Conservation (phyloP, 352 stramenopile species). For the Phytophthora pistaciae region DNA sequence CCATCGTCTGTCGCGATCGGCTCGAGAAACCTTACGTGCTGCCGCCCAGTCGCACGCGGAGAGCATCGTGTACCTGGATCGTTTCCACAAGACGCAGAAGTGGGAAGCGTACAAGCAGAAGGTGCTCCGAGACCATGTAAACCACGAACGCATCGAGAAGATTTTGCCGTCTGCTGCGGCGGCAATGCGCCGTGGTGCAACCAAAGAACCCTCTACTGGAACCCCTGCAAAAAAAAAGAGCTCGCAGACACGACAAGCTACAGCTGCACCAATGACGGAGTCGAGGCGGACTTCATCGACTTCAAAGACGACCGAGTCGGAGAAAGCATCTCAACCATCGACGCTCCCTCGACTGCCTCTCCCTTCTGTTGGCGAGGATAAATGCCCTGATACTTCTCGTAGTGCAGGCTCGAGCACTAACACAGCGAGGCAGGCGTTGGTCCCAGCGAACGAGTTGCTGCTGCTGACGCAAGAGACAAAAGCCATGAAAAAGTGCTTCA, state of each 20-base stretch:
- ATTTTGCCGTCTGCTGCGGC: slow-evolving; percentile 37
- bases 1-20: slow-evolving; percentile 64
- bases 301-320: not conserved
- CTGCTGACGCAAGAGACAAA: slow-evolving; percentile 40
- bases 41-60: slow-evolving; percentile 53
- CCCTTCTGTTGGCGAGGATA: not conserved
- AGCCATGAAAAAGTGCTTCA: slow-evolving; percentile 26
- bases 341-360: slow-evolving; percentile 4
- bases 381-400: not conserved
- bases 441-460: slow-evolving; percentile 71
- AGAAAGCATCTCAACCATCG: not conserved
- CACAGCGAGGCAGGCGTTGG: slow-evolving; percentile 27
- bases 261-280: not conserved
- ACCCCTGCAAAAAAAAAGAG: slow-evolving; percentile 9
- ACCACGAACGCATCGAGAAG: slow-evolving; percentile 59
- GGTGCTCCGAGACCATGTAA: slow-evolving; percentile 52
- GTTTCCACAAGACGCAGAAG: slow-evolving; percentile 74
- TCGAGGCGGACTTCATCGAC: not conserved
- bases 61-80: slow-evolving; percentile 73
- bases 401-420: not conserved
- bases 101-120: slow-evolving; percentile 71
- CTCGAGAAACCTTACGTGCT: slow-evolving; percentile 61
- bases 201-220: not conserved
- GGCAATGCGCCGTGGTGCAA: not conserved
- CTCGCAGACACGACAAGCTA: slow-evolving; percentile 8